Conservation (phyloP, 805 yeast genomes). For the Yamadazyma scolyti region DNA sequence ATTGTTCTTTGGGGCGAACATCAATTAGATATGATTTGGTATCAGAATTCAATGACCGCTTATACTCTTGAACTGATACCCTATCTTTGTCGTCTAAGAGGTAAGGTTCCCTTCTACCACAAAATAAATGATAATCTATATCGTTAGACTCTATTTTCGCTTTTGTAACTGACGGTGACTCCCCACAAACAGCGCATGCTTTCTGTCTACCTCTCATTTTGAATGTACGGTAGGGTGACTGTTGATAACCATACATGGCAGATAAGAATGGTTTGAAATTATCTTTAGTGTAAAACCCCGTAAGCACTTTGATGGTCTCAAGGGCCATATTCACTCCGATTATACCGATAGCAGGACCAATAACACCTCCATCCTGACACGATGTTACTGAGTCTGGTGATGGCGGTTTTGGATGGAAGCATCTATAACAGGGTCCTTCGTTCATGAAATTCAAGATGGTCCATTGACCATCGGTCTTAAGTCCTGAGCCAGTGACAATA, state of each 20-base stretch:
- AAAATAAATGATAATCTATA: conserved; percentile 67
- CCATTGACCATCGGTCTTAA: conserved; percentile 88
- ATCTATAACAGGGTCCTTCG: conserved; percentile 88
- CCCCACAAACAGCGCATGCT: conserved; percentile 65
- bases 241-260: conserved; percentile 64
- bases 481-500: conserved; percentile 87
- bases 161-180: conserved; percentile 45
- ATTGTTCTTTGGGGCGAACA: conserved; percentile 81
- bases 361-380: conserved; percentile 81
- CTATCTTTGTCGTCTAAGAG: conserved; percentile 46
- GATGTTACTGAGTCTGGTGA: conserved; percentile 76
- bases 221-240: conserved; percentile 65
- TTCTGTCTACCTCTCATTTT: conserved; percentile 70
- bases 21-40: conserved; percentile 38
- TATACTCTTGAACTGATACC: conserved; percentile 40
- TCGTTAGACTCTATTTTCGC: conserved; percentile 42
- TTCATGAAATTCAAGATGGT: conserved; percentile 63
- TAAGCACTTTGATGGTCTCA: conserved; percentile 74
- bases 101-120: conserved; percentile 56
- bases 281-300: conserved; percentile 46
- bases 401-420: conserved; percentile 90
- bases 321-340: conserved; percentile 87
- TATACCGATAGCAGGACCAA: conserved; percentile 95
- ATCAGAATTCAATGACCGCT: not conserved
- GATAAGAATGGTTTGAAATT: conserved; percentile 67